phyloP scores from a whole-genome alignment of 2,329 filamentous ascomycete genomes.

The Coleophoma cylindrospora region DNA sequence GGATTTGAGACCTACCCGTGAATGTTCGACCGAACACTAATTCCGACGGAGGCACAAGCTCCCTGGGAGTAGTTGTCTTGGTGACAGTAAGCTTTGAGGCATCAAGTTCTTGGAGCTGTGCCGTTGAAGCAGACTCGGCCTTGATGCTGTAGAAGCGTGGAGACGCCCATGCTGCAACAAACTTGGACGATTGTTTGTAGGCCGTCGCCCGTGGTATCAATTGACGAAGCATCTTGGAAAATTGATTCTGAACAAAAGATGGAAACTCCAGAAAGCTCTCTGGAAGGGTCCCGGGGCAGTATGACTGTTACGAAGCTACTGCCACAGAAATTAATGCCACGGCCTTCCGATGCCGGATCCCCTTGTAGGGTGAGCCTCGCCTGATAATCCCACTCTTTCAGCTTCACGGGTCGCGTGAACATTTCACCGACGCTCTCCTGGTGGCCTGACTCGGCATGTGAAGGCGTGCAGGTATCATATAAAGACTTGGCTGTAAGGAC shows the following conservation, averaged over 20 bases:
- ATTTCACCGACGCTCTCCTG: too few relatives aligned
- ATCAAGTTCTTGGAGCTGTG: slow-evolving; percentile 65
- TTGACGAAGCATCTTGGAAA: slow-evolving; percentile 40
- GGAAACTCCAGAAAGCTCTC: neutral
- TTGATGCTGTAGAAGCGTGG: slow-evolving; percentile 46
- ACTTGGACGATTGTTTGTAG: slow-evolving; percentile 27
- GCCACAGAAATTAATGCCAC: too few relatives aligned
- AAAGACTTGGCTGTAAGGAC: too few relatives aligned
- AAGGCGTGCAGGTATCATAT: too few relatives aligned
- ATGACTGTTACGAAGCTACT: too few relatives aligned
- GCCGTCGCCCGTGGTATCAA: slow-evolving; percentile 36
- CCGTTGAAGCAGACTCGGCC: slow-evolving; percentile 18
- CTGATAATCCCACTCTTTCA: too few relatives aligned
- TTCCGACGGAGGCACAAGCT: slow-evolving; percentile 68
- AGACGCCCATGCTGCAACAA: slow-evolving; percentile 27
- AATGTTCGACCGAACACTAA: slow-evolving; percentile 89
- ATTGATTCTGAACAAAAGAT: neutral
- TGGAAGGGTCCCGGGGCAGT: neutral
- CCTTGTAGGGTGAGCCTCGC: too few relatives aligned
- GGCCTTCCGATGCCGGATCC: too few relatives aligned
- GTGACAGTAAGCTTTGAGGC: slow-evolving; percentile 70
- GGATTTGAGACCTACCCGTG: slow-evolving; percentile 56
- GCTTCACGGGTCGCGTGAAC: too few relatives aligned
- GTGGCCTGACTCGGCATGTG: too few relatives aligned
- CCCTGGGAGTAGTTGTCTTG: slow-evolving; percentile 71